Evolutionary conservation across 176 grass and related monocot genomes (phyloP).

Genomic region (Juncus inflexus): DNA sequence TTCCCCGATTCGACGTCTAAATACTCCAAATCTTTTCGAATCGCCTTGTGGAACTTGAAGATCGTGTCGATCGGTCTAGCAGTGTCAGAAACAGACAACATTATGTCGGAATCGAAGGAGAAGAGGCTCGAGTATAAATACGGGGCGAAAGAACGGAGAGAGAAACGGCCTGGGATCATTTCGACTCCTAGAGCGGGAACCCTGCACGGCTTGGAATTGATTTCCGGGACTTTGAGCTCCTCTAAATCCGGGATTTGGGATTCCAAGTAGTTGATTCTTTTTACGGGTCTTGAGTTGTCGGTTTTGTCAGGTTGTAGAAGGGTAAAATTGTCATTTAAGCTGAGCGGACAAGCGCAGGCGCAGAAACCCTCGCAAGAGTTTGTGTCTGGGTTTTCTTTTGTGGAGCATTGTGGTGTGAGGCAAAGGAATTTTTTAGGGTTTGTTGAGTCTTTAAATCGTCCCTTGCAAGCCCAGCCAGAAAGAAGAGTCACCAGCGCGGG

Average conservation of each 20-base stretch:
- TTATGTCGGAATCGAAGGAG: constrained; percentile 64
- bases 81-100: constrained; percentile 49
- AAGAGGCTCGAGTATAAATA: constrained; percentile 87
- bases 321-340: constrained; percentile 30
- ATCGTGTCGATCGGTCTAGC: constrained; percentile 91
- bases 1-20: constrained; percentile 89
- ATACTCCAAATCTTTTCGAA: constrained; percentile 90
- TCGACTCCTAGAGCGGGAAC: constrained; percentile 87
- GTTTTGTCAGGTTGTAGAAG: constrained; percentile 34
- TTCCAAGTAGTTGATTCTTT: constrained; percentile 36
- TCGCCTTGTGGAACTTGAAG: constrained; percentile 99
- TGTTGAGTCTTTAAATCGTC: constrained; percentile 43
- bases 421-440: constrained; percentile 74
- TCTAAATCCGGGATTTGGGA: constrained; percentile 24
- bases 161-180: constrained; percentile 36
- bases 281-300: constrained; percentile 38
- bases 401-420: constrained; percentile 46
- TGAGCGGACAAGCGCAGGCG: constrained; percentile 46
- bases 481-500: constrained; percentile 77
- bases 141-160: constrained; percentile 52
- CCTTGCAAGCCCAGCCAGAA: constrained; percentile 96
- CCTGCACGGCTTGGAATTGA: constrained; percentile 59
- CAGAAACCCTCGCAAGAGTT: constrained; percentile 53
- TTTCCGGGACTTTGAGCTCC: constrained; percentile 36
- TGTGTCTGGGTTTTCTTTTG: constrained; percentile 27